Evolutionary conservation across 176 grass and related monocot species (phyloP), one percentile per base, ranked within the genome.

Genomic region (Juncus inflexus): DNA sequence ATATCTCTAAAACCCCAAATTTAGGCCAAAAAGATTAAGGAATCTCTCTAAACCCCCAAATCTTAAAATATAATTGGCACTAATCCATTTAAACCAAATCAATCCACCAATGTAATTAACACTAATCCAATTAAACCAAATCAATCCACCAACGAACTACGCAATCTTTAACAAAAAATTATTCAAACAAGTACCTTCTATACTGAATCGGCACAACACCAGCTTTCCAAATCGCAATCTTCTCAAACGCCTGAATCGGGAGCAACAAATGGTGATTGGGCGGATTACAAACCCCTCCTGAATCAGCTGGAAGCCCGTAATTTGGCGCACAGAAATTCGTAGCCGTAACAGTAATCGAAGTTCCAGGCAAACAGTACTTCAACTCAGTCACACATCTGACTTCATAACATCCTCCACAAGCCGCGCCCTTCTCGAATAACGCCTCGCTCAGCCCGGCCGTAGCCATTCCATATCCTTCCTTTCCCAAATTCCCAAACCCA

Each of bases 141-240:
- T 28, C 19, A 28, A 28, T 28, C 19, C 19, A 28, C 19, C 19
- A 28, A 28, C 19, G 19, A 28, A 28, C 19, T 28, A 28, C 1
- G 19, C 19, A 28, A 28, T 28, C 19, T 28, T 28, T 28, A 47
- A 47, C 7, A 3, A 52, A 35, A n/a, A 14, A 60, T 2, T 28
- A 82, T 66, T 4, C 14, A 55, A 42, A 76, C 9, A 12, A 62
- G 15, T 78, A 99, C 94, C 94, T 81, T 54, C 94, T 85, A 73
- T 92, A 99, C 75, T 99, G 88, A 78, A 99, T 84, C 37, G 94
- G 94, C 85, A 99, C 92, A 64, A 99, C 78, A 73, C 94, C 94
- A 45, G 94, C 94, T 78, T 99, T 99, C 94, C 94, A 99, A 76
- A 92, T 86, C 37, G 94, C 94, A 63, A 99, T 99, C 80, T 99